Percentiles rank a stretch among this genome's conserved stretches.
These are phyloP conservation scores for Sporothrix schenckii DNA, from an alignment of 2,329 filamentous ascomycete genomes.

Conservation along the genomic window DNA sequence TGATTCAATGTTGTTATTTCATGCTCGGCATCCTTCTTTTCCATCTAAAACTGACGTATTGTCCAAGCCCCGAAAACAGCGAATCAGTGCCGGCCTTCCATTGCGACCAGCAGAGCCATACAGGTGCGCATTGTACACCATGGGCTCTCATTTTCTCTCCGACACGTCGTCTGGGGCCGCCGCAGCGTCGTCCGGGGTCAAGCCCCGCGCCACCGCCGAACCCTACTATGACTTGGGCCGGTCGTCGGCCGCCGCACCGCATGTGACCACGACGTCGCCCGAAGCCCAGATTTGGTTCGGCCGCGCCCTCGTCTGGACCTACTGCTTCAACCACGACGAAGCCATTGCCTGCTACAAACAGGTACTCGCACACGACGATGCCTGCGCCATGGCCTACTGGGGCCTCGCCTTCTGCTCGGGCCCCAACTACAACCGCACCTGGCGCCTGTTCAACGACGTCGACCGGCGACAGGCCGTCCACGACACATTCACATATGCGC, in stretches of 20 bases:
- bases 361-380: conserved; percentile 57
- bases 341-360: conserved; percentile 65
- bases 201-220: conserved; percentile 18
- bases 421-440: conserved; percentile 77
- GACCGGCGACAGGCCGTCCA: conserved; percentile 50
- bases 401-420: conserved; percentile 71
- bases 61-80: background rate
- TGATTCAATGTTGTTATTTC: conserved; percentile 21
- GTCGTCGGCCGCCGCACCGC: background rate
- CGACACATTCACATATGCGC: conserved; percentile 13
- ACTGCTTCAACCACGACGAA: conserved; percentile 77
- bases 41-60: background rate
- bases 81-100: background rate
- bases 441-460: conserved; percentile 67
- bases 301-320: conserved; percentile 72
- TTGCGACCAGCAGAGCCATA: background rate
- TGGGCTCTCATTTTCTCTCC: conserved; percentile 22
- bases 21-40: background rate
- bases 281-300: conserved; percentile 66
- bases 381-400: conserved; percentile 68
- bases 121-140: background rate
- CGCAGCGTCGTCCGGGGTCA: background rate
- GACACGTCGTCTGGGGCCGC: background rate
- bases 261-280: conserved; percentile 23
- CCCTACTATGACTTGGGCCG: conserved; percentile 31